Conservation (phyloP, 352 stramenopile species). For the Halophytophthora batemanensis region DNA sequence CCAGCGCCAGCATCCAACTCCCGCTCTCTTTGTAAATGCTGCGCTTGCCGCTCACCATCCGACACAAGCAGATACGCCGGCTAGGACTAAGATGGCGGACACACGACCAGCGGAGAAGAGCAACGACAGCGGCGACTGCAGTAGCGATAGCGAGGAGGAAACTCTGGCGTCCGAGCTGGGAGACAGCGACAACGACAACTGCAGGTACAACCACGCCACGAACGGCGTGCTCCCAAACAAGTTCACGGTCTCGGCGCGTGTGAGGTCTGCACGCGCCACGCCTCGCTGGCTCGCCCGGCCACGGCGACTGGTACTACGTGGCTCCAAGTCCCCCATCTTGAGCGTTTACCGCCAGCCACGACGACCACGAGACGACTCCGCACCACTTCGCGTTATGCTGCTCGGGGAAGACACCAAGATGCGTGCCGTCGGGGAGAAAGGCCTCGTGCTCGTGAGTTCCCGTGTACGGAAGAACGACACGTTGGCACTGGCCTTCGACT, state of each 20-base stretch:
- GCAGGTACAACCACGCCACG: neutral
- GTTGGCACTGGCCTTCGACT: slow-evolving; percentile 47
- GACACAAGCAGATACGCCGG: too few species aligned
- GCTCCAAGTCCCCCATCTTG: slow-evolving; percentile 56
- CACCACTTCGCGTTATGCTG: slow-evolving; percentile 47
- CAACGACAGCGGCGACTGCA: slow-evolving; percentile 7
- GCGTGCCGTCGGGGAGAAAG: slow-evolving; percentile 36
- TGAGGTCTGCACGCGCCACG: slow-evolving; percentile 48
- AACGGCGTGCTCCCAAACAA: slow-evolving; percentile 42
- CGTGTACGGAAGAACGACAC: slow-evolving; percentile 54
- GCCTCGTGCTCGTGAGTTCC: slow-evolving; percentile 48
- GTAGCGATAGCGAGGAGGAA: neutral
- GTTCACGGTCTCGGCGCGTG: slow-evolving; percentile 40
- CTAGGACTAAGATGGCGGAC: too few species aligned
- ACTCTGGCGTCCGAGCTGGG: too few species aligned
- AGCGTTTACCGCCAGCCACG: slow-evolving; percentile 46
- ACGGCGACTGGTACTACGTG: slow-evolving; percentile 58
- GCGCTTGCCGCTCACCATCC: too few species aligned
- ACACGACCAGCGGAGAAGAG: neutral
- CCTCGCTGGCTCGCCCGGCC: slow-evolving; percentile 50
- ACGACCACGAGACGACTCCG: slow-evolving; percentile 8
- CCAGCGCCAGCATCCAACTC: too few species aligned
- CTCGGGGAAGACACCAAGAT: slow-evolving; percentile 49
- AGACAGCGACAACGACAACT: neutral
- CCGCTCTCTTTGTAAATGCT: too few species aligned